These are phyloP conservation scores for Globisporangium uncinulatum DNA, from an alignment of 352 stramenopile genomes.

Conservation along the genomic window DNA sequence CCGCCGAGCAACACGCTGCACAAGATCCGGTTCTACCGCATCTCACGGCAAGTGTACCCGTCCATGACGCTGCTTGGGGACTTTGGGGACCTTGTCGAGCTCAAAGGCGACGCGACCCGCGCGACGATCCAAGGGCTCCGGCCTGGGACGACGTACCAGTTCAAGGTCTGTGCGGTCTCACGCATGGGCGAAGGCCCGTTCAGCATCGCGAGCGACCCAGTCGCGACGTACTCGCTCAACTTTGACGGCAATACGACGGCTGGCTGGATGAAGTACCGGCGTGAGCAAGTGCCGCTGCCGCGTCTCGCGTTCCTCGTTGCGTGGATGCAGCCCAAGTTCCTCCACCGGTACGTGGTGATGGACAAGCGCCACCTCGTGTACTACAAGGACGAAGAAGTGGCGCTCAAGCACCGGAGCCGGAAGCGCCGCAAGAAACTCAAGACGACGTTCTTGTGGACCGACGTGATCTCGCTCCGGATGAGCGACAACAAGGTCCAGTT, in stretches of 20 bases:
- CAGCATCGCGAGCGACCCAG: constrained; percentile 61
- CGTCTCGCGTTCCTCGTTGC: constrained; percentile 45
- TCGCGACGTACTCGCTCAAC: constrained; percentile 67
- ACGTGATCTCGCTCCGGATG: constrained; percentile 55
- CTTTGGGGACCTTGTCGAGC: constrained; percentile 74
- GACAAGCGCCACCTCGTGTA: constrained; percentile 69
- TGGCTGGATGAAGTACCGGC: constrained; percentile 84
- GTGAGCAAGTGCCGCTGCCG: constrained; percentile 45
- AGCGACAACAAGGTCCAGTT: constrained; percentile 75
- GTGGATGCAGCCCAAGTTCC: constrained; percentile 68
- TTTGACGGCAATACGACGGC: constrained; percentile 68
- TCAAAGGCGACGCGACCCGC: constrained; percentile 46
- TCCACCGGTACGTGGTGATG: constrained; percentile 81
- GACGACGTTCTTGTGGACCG: constrained; percentile 62
- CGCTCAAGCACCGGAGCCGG: constrained; percentile 70
- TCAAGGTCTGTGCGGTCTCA: constrained; percentile 81
- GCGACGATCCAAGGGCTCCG: constrained; percentile 71
- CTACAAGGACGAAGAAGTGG: constrained; percentile 77
- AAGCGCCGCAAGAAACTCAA: constrained; percentile 75
- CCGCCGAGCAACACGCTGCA: constrained; percentile 54
- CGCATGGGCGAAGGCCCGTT: constrained; percentile 85
- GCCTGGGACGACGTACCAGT: constrained; percentile 78
- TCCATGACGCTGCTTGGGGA: constrained; percentile 80
- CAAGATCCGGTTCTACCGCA: constrained; percentile 81
- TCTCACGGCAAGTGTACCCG: constrained; percentile 72